Evolutionary conservation across 2,329 filamentous ascomycete species (phyloP), one percentile per base, ranked within the genome.

Genomic region (Sclerotinia minor): DNA sequence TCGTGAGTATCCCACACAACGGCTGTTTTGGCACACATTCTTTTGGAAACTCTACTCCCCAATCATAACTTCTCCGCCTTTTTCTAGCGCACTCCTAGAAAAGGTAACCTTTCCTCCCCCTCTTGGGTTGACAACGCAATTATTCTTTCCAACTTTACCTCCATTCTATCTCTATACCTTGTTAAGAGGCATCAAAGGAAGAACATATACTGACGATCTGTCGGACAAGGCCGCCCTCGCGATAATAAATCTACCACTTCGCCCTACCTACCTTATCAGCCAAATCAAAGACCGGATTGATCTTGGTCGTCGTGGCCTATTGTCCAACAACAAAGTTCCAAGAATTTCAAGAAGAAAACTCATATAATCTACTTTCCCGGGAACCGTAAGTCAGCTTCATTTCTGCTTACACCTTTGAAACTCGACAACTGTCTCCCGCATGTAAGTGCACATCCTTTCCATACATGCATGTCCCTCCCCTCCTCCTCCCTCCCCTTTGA

Each of bases 401-500:
- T 58, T 29, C 41, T 29, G 52, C 41, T 57, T 58, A 58, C 26
- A 35, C n/a, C 26, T 57, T 58, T 41, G 21, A 58, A 58, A 58
- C 52, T 65, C 70, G 68, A 69, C 59, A 69, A 68, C 67, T 50
- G 45, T 68, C 63, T 54, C 64, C 70, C 55, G 54, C 64, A 68
- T 65, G 71, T 74, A 71, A 73, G 72, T 73, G 68, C 68, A 58
- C 67, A 68, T 65, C 54, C 52, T 60, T 44, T 67, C 70, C 55
- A 35, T 69, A 60, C 67, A 61, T 38, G 44, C 64, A 67, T 65
- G 52, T 19, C 24, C 49, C n/a, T n/a, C n/a, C n/a, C n/a, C n/a
- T n/a, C n/a, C n/a, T n/a, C n/a, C n/a, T n/a, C n/a, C n/a, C n/a
- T n/a, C n/a, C 63, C 52, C 17, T 64, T 38, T 49, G 61, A 54